Conservation (phyloP, 805 yeast species). For the Hanseniaspora nectarophila region DNA sequence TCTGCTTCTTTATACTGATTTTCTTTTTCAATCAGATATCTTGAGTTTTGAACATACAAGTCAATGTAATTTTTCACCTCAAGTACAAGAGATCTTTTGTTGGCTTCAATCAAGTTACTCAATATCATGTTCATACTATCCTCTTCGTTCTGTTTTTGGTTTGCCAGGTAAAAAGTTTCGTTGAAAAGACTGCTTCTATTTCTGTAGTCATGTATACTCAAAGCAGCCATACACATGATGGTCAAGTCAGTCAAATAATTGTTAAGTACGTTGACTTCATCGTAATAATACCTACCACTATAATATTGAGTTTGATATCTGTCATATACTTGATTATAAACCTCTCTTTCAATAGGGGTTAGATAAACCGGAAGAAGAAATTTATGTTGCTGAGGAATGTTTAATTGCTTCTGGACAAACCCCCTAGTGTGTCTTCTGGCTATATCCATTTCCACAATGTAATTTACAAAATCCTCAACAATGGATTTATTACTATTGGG, state of each 20-base stretch:
- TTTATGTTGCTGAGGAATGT: constrained; percentile 67
- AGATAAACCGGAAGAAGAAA: constrained; percentile 61
- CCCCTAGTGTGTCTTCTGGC: constrained; percentile 64
- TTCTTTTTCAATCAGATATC: constrained; percentile 45
- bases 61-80: constrained; percentile 39
- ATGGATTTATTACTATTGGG: background rate
- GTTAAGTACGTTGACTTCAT: constrained; percentile 39
- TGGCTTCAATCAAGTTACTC: constrained; percentile 47
- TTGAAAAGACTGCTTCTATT: constrained; percentile 15
- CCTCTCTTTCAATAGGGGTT: constrained; percentile 72
- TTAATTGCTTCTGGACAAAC: constrained; percentile 65
- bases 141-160: constrained; percentile 23
- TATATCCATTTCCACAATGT: constrained; percentile 21
- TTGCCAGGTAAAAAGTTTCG: constrained; percentile 22
- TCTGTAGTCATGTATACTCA: background rate
- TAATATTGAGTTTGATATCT: constrained; percentile 47
- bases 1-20: constrained; percentile 43
- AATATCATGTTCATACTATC: constrained; percentile 59
- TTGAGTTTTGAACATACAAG: constrained; percentile 50
- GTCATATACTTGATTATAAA: constrained; percentile 53
- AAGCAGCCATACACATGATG: constrained; percentile 14
- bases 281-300: constrained; percentile 37
- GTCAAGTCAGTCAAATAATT: constrained; percentile 46
- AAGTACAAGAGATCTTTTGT: constrained; percentile 37
- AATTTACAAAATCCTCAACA: constrained; percentile 18